Percentiles rank a stretch among this genome's conserved stretches.
phyloP scores from a whole-genome alignment of 495 filamentous ascomycete genomes.

The Penicillium herquei region DNA sequence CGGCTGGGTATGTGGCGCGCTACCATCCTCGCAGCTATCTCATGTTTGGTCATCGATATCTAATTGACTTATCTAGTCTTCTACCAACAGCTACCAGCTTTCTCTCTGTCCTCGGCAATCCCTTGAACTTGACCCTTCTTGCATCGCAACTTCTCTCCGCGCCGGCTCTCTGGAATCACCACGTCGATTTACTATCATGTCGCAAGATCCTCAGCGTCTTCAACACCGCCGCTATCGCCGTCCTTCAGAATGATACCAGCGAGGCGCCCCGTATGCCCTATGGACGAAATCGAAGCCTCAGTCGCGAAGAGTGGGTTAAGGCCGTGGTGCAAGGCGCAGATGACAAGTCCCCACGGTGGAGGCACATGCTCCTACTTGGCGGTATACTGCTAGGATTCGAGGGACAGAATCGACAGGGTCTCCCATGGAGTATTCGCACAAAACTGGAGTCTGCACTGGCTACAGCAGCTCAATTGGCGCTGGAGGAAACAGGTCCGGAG shows the following conservation, averaged over 20 bases:
- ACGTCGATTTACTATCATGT: conserved; percentile 68
- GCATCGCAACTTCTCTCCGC: conserved; percentile 86
- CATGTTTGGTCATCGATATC: conserved; percentile 5
- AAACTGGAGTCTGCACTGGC: conserved; percentile 76
- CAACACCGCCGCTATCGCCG: conserved; percentile 73
- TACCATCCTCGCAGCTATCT: background rate
- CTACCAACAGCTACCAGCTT: conserved; percentile 79
- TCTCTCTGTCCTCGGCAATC: conserved; percentile 80
- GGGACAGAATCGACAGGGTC: conserved; percentile 58
- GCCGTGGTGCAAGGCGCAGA: conserved; percentile 83
- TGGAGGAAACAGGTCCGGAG: conserved; percentile 52
- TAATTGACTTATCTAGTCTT: conserved; percentile 49
- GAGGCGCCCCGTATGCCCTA: conserved; percentile 38
- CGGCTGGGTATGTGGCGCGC: conserved; percentile 47
- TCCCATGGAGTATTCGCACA: conserved; percentile 60
- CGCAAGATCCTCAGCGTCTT: conserved; percentile 82
- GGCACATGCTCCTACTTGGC: conserved; percentile 76
- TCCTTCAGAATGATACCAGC: conserved; percentile 56
- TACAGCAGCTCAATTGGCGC: conserved; percentile 73
- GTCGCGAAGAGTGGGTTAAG: conserved; percentile 75
- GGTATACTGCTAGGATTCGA: conserved; percentile 84
- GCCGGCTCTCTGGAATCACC: conserved; percentile 79
- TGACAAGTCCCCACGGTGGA: conserved; percentile 80
- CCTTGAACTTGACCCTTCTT: conserved; percentile 84
- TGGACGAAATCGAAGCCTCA: conserved; percentile 47